Evolutionary conservation across 768 basidiomycete genomes (phyloP), one percentile per base, ranked within the genome.

Genomic region (Mycena maculata): DNA sequence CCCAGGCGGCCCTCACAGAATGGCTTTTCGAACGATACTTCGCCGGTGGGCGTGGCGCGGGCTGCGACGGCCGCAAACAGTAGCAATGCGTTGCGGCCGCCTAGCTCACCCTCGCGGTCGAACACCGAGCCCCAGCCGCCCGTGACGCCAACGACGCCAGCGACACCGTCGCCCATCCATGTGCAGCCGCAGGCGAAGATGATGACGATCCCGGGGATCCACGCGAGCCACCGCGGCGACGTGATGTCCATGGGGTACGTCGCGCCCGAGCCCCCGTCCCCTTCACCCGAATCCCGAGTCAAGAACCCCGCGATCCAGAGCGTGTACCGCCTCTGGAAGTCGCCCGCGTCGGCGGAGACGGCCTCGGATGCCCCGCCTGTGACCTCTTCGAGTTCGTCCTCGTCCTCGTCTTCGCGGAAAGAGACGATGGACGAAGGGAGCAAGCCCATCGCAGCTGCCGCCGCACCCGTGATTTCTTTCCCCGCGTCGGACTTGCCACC

Each of bases 201-300:
- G 44, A 95, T 95, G 94, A 89, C 87, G 16, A 95, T 95, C 68
- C 94, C 94, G 11, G 92, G 92, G 2, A 95, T 95, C 65, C 93
- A 94, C 72, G 92, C 88, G 4, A 92, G 89, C 71, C 90, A 94
- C 73, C 88, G 87, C n/a, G 92, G 91, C 11, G 92, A 95, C 67
- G 87, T 94, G 45, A 92, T 93, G 89, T 91, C 93, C 4, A 85
- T 95, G 84, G 94, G 94, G 13, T 90, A 92, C 72, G 86, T 87
- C 61, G 88, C 91, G 13, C 82, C 84, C 2, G 67, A 74, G 27
- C 83, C 86, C 6, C 77, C 80, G 47, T 73, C 80, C 18, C 73
- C 79, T 0, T 67, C 78, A 13, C 69, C 76, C 25, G 71, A 77
- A 11, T 48, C 76, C 10, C 67, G 82, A 73, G 69, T 79, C 25